phyloP scores from a whole-genome alignment of 495 filamentous ascomycete genomes.

The Xylaria curta region DNA sequence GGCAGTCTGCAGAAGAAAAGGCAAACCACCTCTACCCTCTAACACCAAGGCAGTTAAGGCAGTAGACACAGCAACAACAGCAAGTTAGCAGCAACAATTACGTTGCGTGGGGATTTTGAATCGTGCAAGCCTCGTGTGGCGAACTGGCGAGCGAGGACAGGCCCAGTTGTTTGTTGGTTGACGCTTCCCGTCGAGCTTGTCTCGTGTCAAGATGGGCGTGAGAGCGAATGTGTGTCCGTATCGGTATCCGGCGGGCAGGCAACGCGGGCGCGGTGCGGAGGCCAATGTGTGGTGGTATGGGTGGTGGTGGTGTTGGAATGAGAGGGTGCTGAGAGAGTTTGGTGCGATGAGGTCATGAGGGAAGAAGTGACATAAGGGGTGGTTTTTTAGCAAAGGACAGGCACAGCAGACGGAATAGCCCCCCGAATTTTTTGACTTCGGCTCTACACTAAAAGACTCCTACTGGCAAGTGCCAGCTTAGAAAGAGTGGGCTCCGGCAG shows the following conservation, averaged over 20 bases:
- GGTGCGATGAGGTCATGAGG: conserved; percentile 48
- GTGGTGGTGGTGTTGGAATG: conserved; percentile 31
- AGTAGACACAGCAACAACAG: conserved; percentile 19
- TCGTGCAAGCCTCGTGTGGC: conserved; percentile 23
- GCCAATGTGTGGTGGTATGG: conserved; percentile 19
- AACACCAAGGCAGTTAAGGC: conserved; percentile 33
- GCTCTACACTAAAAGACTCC: conserved; percentile 15
- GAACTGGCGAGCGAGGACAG: conserved; percentile 18
- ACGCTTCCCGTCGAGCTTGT: not conserved
- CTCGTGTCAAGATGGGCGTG: conserved; percentile 19
- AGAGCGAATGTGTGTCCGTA: conserved; percentile 1
- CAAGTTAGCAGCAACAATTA: conserved; percentile 12
- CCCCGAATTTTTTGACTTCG: conserved; percentile 39
- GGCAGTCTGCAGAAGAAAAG: conserved; percentile 41
- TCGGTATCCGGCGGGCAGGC: conserved; percentile 11
- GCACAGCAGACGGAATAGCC: conserved; percentile 46
- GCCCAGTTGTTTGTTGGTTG: conserved; percentile 20
- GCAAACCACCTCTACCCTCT: conserved; percentile 38
- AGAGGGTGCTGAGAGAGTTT: conserved; percentile 41
- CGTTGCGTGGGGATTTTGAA: conserved; percentile 4
- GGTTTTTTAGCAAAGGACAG: conserved; percentile 45
- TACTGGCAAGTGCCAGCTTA: conserved; percentile 33
- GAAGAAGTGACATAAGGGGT: conserved; percentile 50
- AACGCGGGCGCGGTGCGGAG: conserved; percentile 19
- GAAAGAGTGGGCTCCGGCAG: conserved; percentile 16